Evolutionary conservation across 345 rosid species (phyloP).

Genomic region (Camelina hispida): DNA sequence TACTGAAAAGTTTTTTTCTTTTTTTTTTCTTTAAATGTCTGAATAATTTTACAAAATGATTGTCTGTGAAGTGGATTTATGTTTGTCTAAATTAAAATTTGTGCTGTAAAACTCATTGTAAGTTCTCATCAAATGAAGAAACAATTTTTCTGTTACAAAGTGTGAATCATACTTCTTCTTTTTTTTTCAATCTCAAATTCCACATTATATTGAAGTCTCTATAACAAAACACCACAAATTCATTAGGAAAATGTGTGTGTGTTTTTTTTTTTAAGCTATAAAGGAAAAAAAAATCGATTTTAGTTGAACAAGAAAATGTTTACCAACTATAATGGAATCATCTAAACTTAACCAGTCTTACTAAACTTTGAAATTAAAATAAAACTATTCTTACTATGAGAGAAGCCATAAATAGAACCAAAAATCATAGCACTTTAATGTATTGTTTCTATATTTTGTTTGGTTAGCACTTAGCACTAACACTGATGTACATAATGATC

Average conservation of each 20-base stretch:
- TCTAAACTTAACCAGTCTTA: background rate
- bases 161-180: conserved; percentile 22
- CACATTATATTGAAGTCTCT: background rate
- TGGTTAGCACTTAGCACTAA: background rate
- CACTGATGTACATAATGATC: too few relatives aligned
- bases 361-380: background rate
- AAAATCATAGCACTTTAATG: background rate
- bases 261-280: too few relatives aligned
- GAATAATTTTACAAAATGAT: conserved; percentile 35
- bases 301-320: background rate
- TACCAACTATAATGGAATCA: background rate
- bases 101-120: conserved; percentile 35
- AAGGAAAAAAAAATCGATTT: too few relatives aligned
- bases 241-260: background rate
- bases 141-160: conserved; percentile 37
- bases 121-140: conserved; percentile 39
- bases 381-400: background rate
- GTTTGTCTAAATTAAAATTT: conserved; percentile 18
- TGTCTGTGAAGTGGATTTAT: conserved; percentile 37
- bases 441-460: background rate
- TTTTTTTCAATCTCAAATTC: background rate
- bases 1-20: background rate
- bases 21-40: background rate
- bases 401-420: background rate
- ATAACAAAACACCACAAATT: background rate